Conservation (phyloP, 2,329 filamentous ascomycete species). For the Metarhizium sp. region DNA sequence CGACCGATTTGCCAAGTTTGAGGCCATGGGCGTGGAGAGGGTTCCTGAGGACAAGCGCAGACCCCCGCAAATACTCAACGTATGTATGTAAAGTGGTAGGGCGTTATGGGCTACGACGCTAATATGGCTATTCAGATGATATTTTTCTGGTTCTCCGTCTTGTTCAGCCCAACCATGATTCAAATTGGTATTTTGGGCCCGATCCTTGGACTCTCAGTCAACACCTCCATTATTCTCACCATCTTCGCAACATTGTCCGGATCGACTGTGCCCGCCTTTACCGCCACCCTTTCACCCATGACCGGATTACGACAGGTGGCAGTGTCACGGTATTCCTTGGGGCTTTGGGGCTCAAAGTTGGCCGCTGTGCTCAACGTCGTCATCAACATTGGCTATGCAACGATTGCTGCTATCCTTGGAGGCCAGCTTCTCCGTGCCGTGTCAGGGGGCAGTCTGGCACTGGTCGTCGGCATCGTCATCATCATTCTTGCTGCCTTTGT, state of each 20-base stretch:
- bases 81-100: background rate
- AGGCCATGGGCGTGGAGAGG: slow-evolving; percentile 5
- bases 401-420: slow-evolving; percentile 12
- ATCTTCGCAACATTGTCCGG: slow-evolving; percentile 3
- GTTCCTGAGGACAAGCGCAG: slow-evolving; percentile 3
- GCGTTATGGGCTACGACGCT: background rate
- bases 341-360: slow-evolving; percentile 13
- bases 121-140: slow-evolving; percentile 3
- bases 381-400: slow-evolving; percentile 12
- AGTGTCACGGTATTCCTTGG: slow-evolving; percentile 10
- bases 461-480: slow-evolving; percentile 13
- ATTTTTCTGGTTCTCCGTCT: slow-evolving; percentile 9
- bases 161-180: slow-evolving; percentile 7
- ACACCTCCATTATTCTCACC: slow-evolving; percentile 7
- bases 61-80: slow-evolving; percentile 3
- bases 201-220: slow-evolving; percentile 7
- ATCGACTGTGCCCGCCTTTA: slow-evolving; percentile 7
- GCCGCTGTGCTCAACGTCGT: slow-evolving; percentile 13
- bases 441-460: slow-evolving; percentile 11
- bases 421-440: slow-evolving; percentile 13
- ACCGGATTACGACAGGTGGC: slow-evolving; percentile 11
- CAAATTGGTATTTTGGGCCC: slow-evolving; percentile 9
- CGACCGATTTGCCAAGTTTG: slow-evolving; percentile 1
- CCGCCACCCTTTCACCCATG: slow-evolving; percentile 4
- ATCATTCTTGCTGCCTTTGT: slow-evolving; percentile 12